phyloP scores from a whole-genome alignment of 2,329 filamentous ascomycete species.

The Sclerotinia borealis region DNA sequence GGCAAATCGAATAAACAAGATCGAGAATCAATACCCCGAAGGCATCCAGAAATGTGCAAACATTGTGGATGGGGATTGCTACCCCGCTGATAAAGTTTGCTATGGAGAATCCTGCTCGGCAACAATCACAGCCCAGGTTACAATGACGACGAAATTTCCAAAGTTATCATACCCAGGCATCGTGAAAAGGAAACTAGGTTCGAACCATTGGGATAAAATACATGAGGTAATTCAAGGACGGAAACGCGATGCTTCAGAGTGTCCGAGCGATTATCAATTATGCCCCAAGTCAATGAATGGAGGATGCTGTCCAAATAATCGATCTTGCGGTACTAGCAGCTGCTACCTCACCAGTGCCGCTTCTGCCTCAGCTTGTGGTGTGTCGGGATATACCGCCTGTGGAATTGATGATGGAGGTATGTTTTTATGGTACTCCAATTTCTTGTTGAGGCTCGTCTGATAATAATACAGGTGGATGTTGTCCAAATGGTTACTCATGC shows the following conservation, averaged over 20 bases:
- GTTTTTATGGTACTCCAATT: conserved; percentile 16
- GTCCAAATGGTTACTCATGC: conserved; percentile 43
- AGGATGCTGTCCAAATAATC: conserved; percentile 38
- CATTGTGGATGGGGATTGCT: neutral
- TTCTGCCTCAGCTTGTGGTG: conserved; percentile 24
- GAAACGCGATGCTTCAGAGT: conserved; percentile 26
- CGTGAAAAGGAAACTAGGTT: conserved; percentile 25
- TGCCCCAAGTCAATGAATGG: conserved; percentile 29
- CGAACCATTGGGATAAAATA: conserved; percentile 27
- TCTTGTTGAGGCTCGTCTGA: neutral
- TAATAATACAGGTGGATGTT: conserved; percentile 28
- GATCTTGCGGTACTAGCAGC: conserved; percentile 40
- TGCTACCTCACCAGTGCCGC: conserved; percentile 36
- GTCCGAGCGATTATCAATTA: conserved; percentile 24
- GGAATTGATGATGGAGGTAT: conserved; percentile 27
- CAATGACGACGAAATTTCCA: conserved; percentile 18
- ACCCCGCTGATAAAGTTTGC: neutral
- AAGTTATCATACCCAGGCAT: conserved; percentile 23
- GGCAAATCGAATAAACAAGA: neutral
- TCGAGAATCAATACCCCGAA: neutral
- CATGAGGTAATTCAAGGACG: conserved; percentile 28
- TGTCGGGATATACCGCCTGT: conserved; percentile 25
- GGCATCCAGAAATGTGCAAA: neutral
- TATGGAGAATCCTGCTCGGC: neutral
- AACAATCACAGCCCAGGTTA: conserved; percentile 8